Base-by-base conservation (phyloP, 495 filamentous ascomycete species). In the Chaetomium cochliodes region DNA sequence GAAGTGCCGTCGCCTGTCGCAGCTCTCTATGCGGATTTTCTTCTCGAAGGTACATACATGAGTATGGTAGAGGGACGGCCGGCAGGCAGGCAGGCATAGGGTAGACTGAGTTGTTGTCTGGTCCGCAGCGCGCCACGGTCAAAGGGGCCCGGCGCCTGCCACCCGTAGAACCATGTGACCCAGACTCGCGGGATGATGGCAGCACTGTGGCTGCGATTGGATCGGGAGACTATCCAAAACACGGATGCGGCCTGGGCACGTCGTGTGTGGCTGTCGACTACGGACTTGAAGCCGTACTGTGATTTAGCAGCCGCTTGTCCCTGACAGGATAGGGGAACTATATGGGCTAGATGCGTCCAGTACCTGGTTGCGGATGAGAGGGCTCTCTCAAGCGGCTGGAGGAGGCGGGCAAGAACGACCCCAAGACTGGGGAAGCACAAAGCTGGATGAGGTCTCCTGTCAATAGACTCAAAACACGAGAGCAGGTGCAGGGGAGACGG, bases 251-350 rank as follows among this genome's bases (percentile, higher is more conserved):
- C 71, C 70, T 72, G 67, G 67, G 58, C 67, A 62, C 65, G 66
- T 64, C 67, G 70, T 67, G 68, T 63, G 60, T 66, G 52, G 41
- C 54, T 62, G 42, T 49, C 59, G 50, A 60, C 26, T 39, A 37
- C 58, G 53, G 30, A 59, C 30, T 5, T 7, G 52, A 60, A 69
- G 63, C 62, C 52, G 69, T 65, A 68, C 64, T 46, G n/a, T 23
- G 62, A 66, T 72, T 74, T 74, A 72, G 62, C 72, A 74, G 72
- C 72, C 70, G 72, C 42, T 58, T 37, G 63, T 71, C 63, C 70
- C 63, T 69, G 70, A 74, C 72, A 49, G 53, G 58, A 49, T 41
- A 25, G 30, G 58, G 22, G 28, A 58, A 5, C 33, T 26, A 46
- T 62, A 58, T 47, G 66, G 30, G 23, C 44, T 30, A 61, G 23